Base-by-base conservation (phyloP, 257 asterid genomes). In the Primulina eburnea region DNA sequence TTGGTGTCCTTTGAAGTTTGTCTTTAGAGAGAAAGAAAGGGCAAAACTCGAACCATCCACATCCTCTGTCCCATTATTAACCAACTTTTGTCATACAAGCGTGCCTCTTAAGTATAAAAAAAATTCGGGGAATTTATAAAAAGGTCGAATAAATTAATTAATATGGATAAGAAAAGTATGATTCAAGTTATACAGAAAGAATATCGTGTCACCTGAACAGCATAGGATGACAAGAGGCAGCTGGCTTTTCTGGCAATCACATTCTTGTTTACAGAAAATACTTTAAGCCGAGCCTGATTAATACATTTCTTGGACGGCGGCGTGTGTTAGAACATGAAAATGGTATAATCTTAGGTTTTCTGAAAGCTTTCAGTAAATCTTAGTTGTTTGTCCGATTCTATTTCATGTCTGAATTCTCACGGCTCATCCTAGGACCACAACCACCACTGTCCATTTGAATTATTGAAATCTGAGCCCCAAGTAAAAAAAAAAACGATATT, bases 361-460 rank as follows among this genome's bases (percentile, higher is more conserved):
- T 47, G 61, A 50, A 24, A 34, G 6, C 60, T 26, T 26, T 47
- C 11, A 2, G 17, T 34, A 17, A 7, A 7, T 43, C 71, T 3
- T 4, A 16, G 70, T 66, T 47, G 71, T 17, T 50, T 17, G 71
- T 66, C 71, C 61, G 47, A 66, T 47, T 28, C 8, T 47, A 56
- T 65, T 35, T 21, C 60, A 26, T 26, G 18, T 37, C 37, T 40
- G 18, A 24, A 4, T 50, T 50, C n/a, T 29, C 60, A 34, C 71
- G 50, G 56, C 58, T 21, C 29, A 18, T 38, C 56, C 43, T 40
- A 34, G 62, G 32, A 58, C 28, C 62, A 18, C 32, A 58, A 58
- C 20, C 33, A 24, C 71, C 9, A 14, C 59, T 16, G n/a, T 26
- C 16, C 69, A 24, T 65, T 24, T 6, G 18, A 50, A 37, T 67